Evolutionary conservation across 2,329 filamentous ascomycete species (phyloP).

Genomic region (Penicillium sp.): DNA sequence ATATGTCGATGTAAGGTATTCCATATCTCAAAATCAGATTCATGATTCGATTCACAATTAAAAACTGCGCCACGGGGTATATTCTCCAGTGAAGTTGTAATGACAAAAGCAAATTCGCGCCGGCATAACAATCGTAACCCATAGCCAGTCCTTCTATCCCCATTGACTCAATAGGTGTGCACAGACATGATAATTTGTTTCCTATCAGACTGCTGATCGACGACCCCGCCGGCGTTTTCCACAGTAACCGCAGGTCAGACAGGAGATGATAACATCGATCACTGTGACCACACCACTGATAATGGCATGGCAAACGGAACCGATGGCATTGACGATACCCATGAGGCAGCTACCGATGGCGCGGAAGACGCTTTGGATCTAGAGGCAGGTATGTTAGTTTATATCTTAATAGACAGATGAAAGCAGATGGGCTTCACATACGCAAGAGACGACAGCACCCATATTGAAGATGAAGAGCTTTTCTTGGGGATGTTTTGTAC

Average conservation of each 20-base stretch:
- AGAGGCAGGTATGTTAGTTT: constrained; percentile 10
- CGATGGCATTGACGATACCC: constrained; percentile 60
- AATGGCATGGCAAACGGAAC: constrained; percentile 56
- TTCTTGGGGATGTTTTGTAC: constrained; percentile 7
- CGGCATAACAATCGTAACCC: constrained; percentile 5
- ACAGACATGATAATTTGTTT: neutral
- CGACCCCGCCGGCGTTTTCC: constrained; percentile 24
- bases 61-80: constrained; percentile 5
- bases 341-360: constrained; percentile 60
- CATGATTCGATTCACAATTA: neutral
- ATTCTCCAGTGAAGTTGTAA: neutral
- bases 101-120: neutral
- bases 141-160: neutral
- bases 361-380: constrained; percentile 53
- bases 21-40: neutral
- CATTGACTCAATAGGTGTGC: neutral
- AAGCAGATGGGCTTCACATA: constrained; percentile 45
- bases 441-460: constrained; percentile 76
- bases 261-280: constrained; percentile 58
- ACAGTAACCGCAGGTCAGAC: constrained; percentile 45
- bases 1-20: neutral
- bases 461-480: constrained; percentile 44
- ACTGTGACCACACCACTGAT: constrained; percentile 58
- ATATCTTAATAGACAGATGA: constrained; percentile 14
- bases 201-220: constrained; percentile 18